phyloP scores from a whole-genome alignment of 805 yeast species.

The Tetrapisispora fleetii region DNA sequence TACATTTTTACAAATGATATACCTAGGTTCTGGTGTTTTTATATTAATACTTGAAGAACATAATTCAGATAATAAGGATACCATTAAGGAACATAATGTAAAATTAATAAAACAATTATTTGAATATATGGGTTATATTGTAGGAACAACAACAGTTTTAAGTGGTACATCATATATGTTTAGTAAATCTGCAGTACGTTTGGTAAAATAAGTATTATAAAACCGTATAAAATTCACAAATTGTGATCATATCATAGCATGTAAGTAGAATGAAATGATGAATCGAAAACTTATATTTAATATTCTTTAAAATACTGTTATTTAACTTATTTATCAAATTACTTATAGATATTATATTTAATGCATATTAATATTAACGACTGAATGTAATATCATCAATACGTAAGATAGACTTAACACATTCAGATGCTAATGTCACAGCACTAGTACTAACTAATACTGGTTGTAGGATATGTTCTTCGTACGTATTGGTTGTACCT shows the following conservation, averaged over 20 bases:
- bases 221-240: not conserved
- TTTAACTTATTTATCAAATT: not conserved
- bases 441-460: conserved; percentile 92
- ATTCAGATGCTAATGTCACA: conserved; percentile 87
- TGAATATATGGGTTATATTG: conserved; percentile 39
- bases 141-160: conserved; percentile 59
- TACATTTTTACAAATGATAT: conserved; percentile 87
- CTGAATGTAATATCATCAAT: conserved; percentile 95
- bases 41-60: conserved; percentile 12
- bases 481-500: conserved; percentile 81
- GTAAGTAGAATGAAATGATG: not conserved
- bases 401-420: conserved; percentile 89
- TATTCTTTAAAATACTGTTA: not conserved
- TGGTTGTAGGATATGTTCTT: conserved; percentile 94
- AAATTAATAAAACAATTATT: conserved; percentile 3
- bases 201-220: conserved; percentile 23
- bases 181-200: conserved; percentile 58
- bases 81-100: not conserved
- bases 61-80: conserved; percentile 7
- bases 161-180: conserved; percentile 75
- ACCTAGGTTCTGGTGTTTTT: conserved; percentile 56
- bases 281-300: not conserved
- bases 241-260: not conserved
- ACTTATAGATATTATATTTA: conserved; percentile 1
- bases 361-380: conserved; percentile 36